Base-by-base conservation (phyloP, 768 basidiomycete species). In the Gautieria morchelliformis region DNA sequence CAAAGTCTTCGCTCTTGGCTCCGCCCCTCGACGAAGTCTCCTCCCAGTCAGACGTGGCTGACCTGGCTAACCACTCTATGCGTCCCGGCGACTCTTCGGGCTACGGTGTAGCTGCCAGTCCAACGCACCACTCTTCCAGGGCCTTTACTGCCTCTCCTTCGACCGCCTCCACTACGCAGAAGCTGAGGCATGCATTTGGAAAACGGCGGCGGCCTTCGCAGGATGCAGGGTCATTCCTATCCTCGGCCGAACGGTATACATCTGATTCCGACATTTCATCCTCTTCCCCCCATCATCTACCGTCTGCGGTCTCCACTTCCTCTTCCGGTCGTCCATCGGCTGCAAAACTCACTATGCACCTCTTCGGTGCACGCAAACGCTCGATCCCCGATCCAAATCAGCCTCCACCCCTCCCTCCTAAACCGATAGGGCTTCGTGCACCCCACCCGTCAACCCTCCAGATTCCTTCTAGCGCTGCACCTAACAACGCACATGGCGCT, bases 161-260 rank as follows among this genome's bases (percentile, higher is more conserved):
- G 39, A 70, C 71, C 39, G 71, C 76, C 35, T 69, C 75, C 19
- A 68, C 73, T 15, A 73, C 76, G 32, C 78, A 80, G 24, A 80
- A 74, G 63, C 68, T 86, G 49, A 83, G 79, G 64, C 81, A 83
- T 56, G 82, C 76, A 4, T 81, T 83, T 63, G 81, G 71, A 44
- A 72, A 66, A 19, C 75, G 82, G 47, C 72, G 80, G 59, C 84
- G 81, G 72, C 80, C 79, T 66, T 75, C 80, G 7, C 79, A 79
- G 63, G 78, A 81, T 63, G 64, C 68, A 52, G 52, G 69, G 4
- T 65, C 67, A 17, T 22, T 68, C 53, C 67, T 70, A 33, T 57
- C 59, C 32, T 52, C 51, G 33, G 66, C 46, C 60, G 63, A 44
- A 58, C 64, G 56, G 40, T 55, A 53, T 33, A 5, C 30, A 20